A percentile compares a stretch with the other conserved stretches of the same genome.
Evolutionary conservation across 352 stramenopile species (phyloP).

Genomic region (Phytophthora megakarya): DNA sequence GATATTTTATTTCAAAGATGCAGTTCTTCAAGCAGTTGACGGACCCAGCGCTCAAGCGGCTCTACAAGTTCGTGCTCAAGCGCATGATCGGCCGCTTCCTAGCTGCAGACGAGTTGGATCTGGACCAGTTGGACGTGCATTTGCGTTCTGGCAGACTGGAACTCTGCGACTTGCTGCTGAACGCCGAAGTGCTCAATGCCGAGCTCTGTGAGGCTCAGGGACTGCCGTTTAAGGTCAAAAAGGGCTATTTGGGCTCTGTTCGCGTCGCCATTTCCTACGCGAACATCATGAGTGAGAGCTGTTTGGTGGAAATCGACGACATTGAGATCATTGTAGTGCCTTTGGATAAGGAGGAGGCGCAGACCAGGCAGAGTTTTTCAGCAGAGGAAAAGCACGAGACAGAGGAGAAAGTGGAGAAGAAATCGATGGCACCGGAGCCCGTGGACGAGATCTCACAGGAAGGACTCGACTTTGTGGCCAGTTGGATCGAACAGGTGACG

Average conservation of each 20-base stretch:
- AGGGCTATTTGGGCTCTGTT: slow-evolving; percentile 85
- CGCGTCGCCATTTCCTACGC: slow-evolving; percentile 85
- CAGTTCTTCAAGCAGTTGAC: slow-evolving; percentile 91
- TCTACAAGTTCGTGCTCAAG: slow-evolving; percentile 93
- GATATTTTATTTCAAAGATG: slow-evolving; percentile 42
- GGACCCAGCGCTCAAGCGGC: slow-evolving; percentile 87
- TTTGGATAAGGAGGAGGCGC: slow-evolving; percentile 24
- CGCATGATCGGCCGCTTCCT: slow-evolving; percentile 89
- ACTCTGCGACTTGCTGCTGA: slow-evolving; percentile 81
- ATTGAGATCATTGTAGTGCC: slow-evolving; percentile 89
- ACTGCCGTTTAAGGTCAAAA: slow-evolving; percentile 85
- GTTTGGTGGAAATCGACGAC: slow-evolving; percentile 86
- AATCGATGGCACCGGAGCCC: slow-evolving; percentile 35
- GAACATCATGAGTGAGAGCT: slow-evolving; percentile 90
- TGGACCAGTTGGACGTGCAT: slow-evolving; percentile 88
- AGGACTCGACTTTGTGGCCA: slow-evolving; percentile 90
- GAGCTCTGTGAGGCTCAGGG: slow-evolving; percentile 72
- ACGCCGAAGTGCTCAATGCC: slow-evolving; percentile 78
- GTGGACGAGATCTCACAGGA: slow-evolving; percentile 85
- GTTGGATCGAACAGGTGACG: slow-evolving; percentile 90
- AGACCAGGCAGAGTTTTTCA: slow-evolving; percentile 14
- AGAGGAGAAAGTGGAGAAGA: slow-evolving; percentile 21
- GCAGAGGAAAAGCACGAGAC: slow-evolving; percentile 5
- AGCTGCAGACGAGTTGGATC: slow-evolving; percentile 77
- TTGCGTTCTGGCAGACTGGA: slow-evolving; percentile 76